A percentile compares a stretch with the other conserved stretches of the same genome.
Conservation (phyloP, 352 stramenopile genomes). For the Pythium folliculosum region DNA sequence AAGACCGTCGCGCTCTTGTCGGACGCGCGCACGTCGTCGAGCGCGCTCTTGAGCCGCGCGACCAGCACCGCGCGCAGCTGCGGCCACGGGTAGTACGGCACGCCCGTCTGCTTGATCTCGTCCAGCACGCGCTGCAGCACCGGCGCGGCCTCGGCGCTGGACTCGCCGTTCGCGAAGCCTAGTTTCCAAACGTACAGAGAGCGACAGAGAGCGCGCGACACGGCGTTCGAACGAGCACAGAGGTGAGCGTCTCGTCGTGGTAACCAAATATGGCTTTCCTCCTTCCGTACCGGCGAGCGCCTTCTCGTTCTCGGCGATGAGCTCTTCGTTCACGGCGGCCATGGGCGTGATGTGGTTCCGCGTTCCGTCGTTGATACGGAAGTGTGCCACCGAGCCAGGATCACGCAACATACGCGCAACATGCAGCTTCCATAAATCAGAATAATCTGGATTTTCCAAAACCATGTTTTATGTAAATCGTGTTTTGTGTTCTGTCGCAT, state of each 20-base stretch:
- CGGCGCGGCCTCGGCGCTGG: constrained; percentile 42
- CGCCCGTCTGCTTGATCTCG: constrained; percentile 67
- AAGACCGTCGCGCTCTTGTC: constrained; percentile 37
- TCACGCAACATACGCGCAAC: constrained; percentile 17
- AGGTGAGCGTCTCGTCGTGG: not conserved
- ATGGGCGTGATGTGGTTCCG: too few relatives aligned
- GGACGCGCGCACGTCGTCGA: constrained; percentile 58
- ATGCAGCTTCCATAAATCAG: not conserved
- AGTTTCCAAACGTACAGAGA: not conserved
- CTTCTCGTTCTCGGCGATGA: constrained; percentile 70
- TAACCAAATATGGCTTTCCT: too few relatives aligned
- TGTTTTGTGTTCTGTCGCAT: too few relatives aligned
- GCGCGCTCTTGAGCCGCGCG: constrained; percentile 49
- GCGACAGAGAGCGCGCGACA: not conserved
- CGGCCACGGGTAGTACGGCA: constrained; percentile 71
- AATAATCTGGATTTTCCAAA: not conserved
- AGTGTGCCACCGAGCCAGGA: not conserved
- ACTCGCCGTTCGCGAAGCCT: constrained; percentile 59
- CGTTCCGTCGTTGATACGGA: not conserved
- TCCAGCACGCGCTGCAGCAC: constrained; percentile 62
- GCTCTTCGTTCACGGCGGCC: constrained; percentile 37
- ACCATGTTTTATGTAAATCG: not conserved
- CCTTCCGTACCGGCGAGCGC: constrained; percentile 50
- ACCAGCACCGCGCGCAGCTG: constrained; percentile 70
- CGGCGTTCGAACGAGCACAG: constrained; percentile 13